Conservation (phyloP, 192 early-diverging fungal genomes). For the Gaertneriomyces sp. region DNA sequence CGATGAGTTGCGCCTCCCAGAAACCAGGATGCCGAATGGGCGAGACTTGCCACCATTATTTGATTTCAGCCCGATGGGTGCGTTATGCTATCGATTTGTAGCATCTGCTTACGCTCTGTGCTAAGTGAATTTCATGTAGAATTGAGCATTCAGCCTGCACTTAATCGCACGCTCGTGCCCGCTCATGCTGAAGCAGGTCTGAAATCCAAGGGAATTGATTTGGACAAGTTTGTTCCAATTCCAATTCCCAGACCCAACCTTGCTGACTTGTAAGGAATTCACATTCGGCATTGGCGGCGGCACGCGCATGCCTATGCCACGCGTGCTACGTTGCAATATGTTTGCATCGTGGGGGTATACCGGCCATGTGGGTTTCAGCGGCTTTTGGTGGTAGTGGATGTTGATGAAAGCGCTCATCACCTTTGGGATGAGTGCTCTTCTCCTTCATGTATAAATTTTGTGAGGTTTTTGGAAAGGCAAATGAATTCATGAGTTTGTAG, state of each 20-base stretch:
- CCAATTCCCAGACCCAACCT: constrained; percentile 43
- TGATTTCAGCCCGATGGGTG: constrained; percentile 79
- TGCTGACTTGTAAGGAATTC: constrained; percentile 8
- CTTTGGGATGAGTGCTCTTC: no score
- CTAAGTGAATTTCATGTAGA: constrained; percentile 45
- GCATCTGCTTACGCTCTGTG: constrained; percentile 1
- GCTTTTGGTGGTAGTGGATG: no score
- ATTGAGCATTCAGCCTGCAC: constrained; percentile 80
- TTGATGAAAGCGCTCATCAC: no score
- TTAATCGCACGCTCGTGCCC: constrained; percentile 78
- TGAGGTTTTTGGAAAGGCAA: no score
- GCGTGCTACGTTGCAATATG: no score
- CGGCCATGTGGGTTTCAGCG: no score
- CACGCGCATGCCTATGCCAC: no score
- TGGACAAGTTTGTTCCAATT: constrained; percentile 69
- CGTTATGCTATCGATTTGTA: constrained; percentile 1
- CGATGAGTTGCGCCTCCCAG: constrained; percentile 89
- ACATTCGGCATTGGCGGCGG: neutral
- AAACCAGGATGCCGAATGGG: constrained; percentile 78
- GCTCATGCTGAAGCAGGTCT: constrained; percentile 67
- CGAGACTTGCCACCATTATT: constrained; percentile 83
- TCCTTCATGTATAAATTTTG: no score
- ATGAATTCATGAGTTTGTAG: no score
- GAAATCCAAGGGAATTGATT: constrained; percentile 65
- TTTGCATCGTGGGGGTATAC: no score